These are phyloP conservation scores for Colletotrichum sp. DNA, from an alignment of 2,329 filamentous ascomycete species.

Conservation along the genomic window DNA sequence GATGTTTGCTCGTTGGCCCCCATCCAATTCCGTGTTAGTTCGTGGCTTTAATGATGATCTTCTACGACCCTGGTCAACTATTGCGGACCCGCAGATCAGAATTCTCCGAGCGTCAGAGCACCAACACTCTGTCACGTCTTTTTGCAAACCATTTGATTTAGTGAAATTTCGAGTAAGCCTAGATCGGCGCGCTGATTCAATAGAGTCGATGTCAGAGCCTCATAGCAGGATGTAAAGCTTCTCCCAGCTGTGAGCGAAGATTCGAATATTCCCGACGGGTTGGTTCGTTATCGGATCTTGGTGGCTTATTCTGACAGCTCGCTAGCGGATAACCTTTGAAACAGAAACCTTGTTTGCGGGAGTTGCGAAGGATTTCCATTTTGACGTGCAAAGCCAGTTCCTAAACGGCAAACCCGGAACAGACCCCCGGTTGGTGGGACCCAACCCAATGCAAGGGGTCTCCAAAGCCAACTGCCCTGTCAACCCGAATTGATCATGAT, in stretches of 20 bases:
- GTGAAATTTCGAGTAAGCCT: not conserved
- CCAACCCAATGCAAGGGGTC: not conserved
- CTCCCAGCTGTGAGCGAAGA: not conserved
- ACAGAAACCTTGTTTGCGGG: not conserved
- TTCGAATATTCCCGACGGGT: not conserved
- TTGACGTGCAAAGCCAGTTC: not conserved
- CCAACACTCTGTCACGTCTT: not conserved
- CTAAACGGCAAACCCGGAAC: not conserved
- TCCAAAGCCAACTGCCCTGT: not conserved
- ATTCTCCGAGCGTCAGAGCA: not conserved
- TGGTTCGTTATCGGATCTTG: not conserved
- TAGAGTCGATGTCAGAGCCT: not conserved
- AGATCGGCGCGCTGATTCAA: not conserved
- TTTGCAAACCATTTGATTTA: not conserved
- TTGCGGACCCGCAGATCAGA: not conserved
- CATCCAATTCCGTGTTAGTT: not conserved
- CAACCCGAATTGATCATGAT: not conserved
- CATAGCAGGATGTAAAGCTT: not conserved
- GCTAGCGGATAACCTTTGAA: not conserved
- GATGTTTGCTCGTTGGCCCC: not conserved
- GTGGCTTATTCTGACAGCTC: not conserved
- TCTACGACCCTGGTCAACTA: not conserved
- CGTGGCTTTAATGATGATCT: conserved; percentile 6
- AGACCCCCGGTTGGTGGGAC: not conserved
- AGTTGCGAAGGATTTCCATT: not conserved